phyloP scores from a whole-genome alignment of 1,284 basidiomycete species.

The Uromyces viciae-fabae region DNA sequence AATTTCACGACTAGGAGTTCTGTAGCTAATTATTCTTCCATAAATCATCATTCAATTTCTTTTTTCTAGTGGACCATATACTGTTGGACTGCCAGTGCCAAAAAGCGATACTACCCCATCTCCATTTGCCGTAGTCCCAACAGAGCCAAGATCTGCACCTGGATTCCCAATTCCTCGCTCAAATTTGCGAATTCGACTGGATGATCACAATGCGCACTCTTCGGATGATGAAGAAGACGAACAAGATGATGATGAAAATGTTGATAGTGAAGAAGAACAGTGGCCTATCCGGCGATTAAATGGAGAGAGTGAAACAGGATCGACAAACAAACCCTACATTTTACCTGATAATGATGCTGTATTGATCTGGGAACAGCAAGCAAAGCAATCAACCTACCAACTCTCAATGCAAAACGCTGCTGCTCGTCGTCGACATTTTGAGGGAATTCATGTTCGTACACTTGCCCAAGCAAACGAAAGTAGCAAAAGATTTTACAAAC shows the following conservation, averaged over 20 bases:
- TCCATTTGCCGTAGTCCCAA: constrained; percentile 19
- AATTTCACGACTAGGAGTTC: background rate
- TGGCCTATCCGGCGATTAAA: constrained; percentile 28
- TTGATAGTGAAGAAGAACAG: constrained; percentile 39
- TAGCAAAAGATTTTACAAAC: constrained; percentile 10
- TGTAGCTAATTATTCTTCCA: background rate
- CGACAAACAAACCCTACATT: constrained; percentile 1
- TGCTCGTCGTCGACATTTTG: constrained; percentile 22
- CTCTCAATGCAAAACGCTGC: constrained; percentile 25
- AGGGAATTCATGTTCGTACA: constrained; percentile 30
- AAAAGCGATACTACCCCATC: constrained; percentile 32
- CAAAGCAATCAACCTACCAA: constrained; percentile 26
- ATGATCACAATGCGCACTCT: background rate
- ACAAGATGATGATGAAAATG: background rate
- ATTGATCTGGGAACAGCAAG: constrained; percentile 27
- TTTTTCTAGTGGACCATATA: background rate
- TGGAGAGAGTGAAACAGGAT: background rate
- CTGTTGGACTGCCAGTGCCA: constrained; percentile 15
- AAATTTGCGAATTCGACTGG: constrained; percentile 13
- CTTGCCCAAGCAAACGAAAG: constrained; percentile 16
- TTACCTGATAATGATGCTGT: constrained; percentile 36
- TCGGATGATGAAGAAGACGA: constrained; percentile 24
- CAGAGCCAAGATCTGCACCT: background rate
- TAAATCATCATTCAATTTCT: background rate
- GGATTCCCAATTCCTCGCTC: constrained; percentile 14